Evolutionary conservation across 2,329 filamentous ascomycete species (phyloP), one percentile per base, ranked within the genome.

Genomic region (Pestalotiopsis sp.): DNA sequence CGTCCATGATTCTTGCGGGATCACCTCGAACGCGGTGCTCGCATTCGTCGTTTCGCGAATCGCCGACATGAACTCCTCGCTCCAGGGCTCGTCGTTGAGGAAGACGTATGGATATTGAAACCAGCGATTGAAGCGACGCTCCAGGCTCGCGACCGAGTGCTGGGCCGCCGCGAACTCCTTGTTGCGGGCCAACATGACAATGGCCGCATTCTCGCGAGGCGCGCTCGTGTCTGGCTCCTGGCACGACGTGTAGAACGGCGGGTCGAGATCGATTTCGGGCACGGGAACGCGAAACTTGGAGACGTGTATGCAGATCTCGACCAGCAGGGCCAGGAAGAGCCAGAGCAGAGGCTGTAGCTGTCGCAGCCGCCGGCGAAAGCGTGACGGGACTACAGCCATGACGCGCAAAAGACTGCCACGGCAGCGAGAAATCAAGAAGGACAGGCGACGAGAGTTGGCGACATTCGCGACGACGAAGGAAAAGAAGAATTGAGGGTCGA

Each of bases 131-230:
- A 83, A 85, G 68, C 82, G 80, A 27, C 72, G 71, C 74, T 85
- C 82, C 57, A 85, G 76, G 25, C 78, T 81, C 14, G 72, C 70
- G 17, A 85, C 73, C 1, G 81, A 81, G 63, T 77, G 75, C 67
- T 79, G 77, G 2, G 81, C 82, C 69, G 78, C 76, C 23, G 78
- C 72, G 6, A 82, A 77, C 72, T 85, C 83, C 20, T 73, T 72
- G 71, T 85, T 85, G 41, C 83, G 82, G 63, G 81, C 82, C 67
- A 85, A 75, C 82, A 84, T 84, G 52, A 85, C 80, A 41, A 85
- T 70, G 36, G 79, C 79, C 62, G 82, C 83, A 69, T 83, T 83
- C 73, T 83, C 82, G 70, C 83, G 80, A 64, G 75, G 75, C 14
- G 73, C 75, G 45, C 70, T 68, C 39, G 77, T 71, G 66, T 78